Evolutionary conservation across 331 rosid genomes (phyloP), one percentile per base, ranked within the genome.

Genomic region (Arachis monticola): DNA sequence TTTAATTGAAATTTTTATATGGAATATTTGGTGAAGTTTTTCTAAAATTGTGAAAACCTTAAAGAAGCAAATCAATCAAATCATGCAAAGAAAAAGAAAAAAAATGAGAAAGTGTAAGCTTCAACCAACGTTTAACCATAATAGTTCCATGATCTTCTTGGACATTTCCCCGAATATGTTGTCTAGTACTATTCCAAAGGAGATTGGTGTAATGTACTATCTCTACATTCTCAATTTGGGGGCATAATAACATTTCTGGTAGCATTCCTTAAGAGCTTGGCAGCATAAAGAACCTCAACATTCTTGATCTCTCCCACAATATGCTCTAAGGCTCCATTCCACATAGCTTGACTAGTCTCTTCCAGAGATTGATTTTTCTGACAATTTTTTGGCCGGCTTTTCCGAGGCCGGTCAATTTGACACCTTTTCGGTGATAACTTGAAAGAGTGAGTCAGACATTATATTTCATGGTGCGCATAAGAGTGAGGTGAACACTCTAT

Each of bases 61-160:
- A 17, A 17, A 17, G 22, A 17, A 17, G 22, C 22, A 17, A 17
- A 17, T 17, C 22, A 17, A 17, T 17, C 22, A 17, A 17, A 17
- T 17, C 22, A 17, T 17, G 22, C 22, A 17, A 17, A 17, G 22
- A 17, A 17, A 17, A 17, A 17, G 22, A 17, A 17, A 17, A 17
- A 17, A 17, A 17, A 17, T 17, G 22, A 17, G 22, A 17, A 17
- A 17, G 22, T 17, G 99, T 82, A 79, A 63, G 68, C 6, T 85
- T 31, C 90, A 86, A 67, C 97, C 96, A 6, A 85, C 88, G 17
- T 94, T 94, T 84, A 75, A 83, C 60, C 75, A 79, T 57, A 86
- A 90, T 47, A 97, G 97, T 12, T 92, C 99, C 10, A 88, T 94
- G 92, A 90, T 94, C 38, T 94, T 94, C 73, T 81, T 94, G 70